These are phyloP conservation scores for Sporothrix phasma DNA, from an alignment of 2,329 filamentous ascomycete species.

Conservation along the genomic window DNA sequence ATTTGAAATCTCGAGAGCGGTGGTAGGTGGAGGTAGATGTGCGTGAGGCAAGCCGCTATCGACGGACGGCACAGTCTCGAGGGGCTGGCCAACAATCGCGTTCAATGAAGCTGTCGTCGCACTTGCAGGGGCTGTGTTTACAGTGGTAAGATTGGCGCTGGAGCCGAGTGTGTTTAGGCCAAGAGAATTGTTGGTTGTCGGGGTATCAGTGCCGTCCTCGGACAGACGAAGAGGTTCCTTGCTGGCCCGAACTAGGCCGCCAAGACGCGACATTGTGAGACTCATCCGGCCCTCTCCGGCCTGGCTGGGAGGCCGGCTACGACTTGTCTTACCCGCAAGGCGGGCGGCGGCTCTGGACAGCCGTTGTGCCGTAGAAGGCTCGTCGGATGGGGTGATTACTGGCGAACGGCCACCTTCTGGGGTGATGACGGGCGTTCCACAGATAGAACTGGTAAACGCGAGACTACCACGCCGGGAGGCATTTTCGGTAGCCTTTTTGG, in stretches of 20 bases:
- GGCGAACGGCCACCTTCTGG: conserved; percentile 23
- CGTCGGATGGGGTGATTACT: conserved; percentile 35
- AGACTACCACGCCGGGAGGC: conserved; percentile 42
- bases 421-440: conserved; percentile 30
- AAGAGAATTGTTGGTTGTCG: neutral
- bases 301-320: conserved; percentile 49
- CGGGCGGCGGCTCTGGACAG: conserved; percentile 48
- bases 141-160: neutral
- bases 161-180: neutral
- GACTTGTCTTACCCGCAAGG: conserved; percentile 34
- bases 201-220: conserved; percentile 14
- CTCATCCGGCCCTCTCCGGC: conserved; percentile 49
- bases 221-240: conserved; percentile 36
- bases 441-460: conserved; percentile 35
- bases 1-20: neutral
- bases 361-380: conserved; percentile 40
- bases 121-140: neutral
- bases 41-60: neutral
- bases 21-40: neutral
- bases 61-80: neutral
- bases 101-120: neutral
- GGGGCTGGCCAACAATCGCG: neutral
- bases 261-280: conserved; percentile 46
- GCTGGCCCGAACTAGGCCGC: conserved; percentile 41
- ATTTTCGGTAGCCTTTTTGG: conserved; percentile 23